phyloP scores from a whole-genome alignment of 2,329 filamentous ascomycete species.

The Fonsecaea erecta region DNA sequence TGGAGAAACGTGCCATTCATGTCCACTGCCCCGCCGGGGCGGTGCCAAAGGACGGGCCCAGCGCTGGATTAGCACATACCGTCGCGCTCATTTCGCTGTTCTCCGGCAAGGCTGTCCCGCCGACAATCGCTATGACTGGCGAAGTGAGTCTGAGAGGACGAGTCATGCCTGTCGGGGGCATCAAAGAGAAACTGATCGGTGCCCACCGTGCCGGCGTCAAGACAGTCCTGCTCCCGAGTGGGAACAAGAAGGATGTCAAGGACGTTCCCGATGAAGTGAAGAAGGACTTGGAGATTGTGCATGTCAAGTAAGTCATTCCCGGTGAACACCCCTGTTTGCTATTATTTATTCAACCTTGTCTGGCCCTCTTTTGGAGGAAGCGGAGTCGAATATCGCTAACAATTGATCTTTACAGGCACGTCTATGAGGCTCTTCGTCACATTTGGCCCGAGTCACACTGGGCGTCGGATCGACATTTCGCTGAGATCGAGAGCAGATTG shows the following conservation, averaged over 20 bases:
- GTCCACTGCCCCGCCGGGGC: conserved; percentile 95
- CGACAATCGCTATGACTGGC: conserved; percentile 92
- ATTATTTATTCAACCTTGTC: not conserved
- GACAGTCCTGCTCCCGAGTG: conserved; percentile 83
- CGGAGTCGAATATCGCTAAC: conserved; percentile 17
- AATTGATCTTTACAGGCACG: conserved; percentile 62
- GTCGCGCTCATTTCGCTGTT: conserved; percentile 92
- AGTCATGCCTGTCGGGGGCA: conserved; percentile 92
- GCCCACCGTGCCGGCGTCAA: conserved; percentile 92
- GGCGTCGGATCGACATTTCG: conserved; percentile 72
- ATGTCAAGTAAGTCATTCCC: conserved; percentile 72
- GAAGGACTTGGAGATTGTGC: conserved; percentile 82
- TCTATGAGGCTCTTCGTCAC: conserved; percentile 89
- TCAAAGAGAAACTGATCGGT: conserved; percentile 98
- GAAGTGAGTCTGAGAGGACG: conserved; percentile 80
- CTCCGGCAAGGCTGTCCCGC: conserved; percentile 80
- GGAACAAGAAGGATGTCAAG: conserved; percentile 89
- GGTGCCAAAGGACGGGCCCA: conserved; percentile 87
- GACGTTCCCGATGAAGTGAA: conserved; percentile 90
- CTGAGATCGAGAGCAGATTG: conserved; percentile 77
- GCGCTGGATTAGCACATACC: conserved; percentile 89
- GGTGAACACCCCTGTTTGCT: conserved; percentile 10
- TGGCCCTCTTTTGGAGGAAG: conserved; percentile 31
- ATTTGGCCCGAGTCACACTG: conserved; percentile 92
- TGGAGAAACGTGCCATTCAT: conserved; percentile 92